Evolutionary conservation across 2,329 filamentous ascomycete species (phyloP).

Genomic region (Diaporthe longicolla): DNA sequence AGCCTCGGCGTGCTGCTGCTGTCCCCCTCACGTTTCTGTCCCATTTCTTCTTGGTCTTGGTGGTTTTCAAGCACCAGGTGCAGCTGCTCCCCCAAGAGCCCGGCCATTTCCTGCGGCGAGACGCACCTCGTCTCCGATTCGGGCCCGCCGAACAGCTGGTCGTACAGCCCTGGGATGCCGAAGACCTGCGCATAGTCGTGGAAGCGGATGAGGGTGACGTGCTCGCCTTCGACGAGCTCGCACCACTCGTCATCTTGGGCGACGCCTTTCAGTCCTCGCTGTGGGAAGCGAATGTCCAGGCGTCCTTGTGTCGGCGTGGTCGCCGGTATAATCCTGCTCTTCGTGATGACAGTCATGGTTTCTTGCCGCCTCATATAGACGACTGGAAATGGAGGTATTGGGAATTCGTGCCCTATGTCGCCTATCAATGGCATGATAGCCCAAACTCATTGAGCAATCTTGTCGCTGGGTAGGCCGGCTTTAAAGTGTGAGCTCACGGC

Average conservation of each 20-base stretch:
- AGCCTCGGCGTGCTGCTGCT: background rate
- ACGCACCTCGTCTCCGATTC: slow-evolving; percentile 27
- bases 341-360: background rate
- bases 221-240: slow-evolving; percentile 27
- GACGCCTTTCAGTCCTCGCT: background rate
- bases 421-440: background rate
- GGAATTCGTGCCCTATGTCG: background rate
- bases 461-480: background rate
- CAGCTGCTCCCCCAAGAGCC: slow-evolving; percentile 24
- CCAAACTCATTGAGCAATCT: background rate
- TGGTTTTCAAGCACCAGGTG: background rate
- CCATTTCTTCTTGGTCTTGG: too few species aligned
- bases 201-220: slow-evolving; percentile 27
- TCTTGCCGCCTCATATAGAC: background rate
- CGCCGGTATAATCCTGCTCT: background rate
- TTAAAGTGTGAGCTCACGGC: background rate
- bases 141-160: slow-evolving; percentile 35
- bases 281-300: slow-evolving; percentile 23
- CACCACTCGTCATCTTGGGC: slow-evolving; percentile 30
- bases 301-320: too few species aligned
- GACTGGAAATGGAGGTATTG: background rate
- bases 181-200: slow-evolving; percentile 39
- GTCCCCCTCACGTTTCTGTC: background rate
- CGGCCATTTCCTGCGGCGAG: slow-evolving; percentile 22
- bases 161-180: slow-evolving; percentile 27